Evolutionary conservation across 1,139 yeast species (phyloP), one percentile per base, ranked within the genome.

Genomic region (Debaryomyces udenii): DNA sequence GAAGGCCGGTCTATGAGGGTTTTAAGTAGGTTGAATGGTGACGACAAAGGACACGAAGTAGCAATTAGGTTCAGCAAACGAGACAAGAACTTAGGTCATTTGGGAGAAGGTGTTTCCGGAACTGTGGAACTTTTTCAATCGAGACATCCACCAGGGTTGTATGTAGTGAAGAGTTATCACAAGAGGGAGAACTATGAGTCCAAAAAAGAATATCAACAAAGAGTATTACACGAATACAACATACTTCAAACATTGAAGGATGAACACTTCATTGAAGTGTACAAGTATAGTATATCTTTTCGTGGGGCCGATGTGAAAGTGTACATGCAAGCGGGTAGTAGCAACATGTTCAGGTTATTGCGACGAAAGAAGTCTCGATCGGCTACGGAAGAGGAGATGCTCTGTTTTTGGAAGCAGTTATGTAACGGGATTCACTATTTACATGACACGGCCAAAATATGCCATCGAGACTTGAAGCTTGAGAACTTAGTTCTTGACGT

Each of bases 391-490:
- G 28, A 31, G 1, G 70, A 64, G 37, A 39, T 56, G 11, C 31
- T 59, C 2, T 66, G 76, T 42, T 56, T 67, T 38, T 64, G 64
- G 66, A 65, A 53, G 45, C 76, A 68, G 50, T 43, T 62, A 3
- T 57, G 66, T 37, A 37, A 38, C 7, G 77, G 68, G 1, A 51
- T 71, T 3, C 33, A 35, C 3, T 70, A 70, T 48, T 47, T 74
- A 34, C 78, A 72, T 44, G 35, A 31, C 1, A 31, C 37, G 7
- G 37, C 45, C 4, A 55, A 60, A 13, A 45, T 67, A 3, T 62
- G 73, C 44, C 79, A 74, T 51, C 61, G 77, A 23, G 78, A 73
- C 50, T 50, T 74, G 43, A 74, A 74, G 52, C 57, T 66, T 10
- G 72, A 64, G 30, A 74, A 74, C 45, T 35, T 71, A 17, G 66